phyloP scores from a whole-genome alignment of 1,284 basidiomycete genomes.

The Austroboletus niveus region DNA sequence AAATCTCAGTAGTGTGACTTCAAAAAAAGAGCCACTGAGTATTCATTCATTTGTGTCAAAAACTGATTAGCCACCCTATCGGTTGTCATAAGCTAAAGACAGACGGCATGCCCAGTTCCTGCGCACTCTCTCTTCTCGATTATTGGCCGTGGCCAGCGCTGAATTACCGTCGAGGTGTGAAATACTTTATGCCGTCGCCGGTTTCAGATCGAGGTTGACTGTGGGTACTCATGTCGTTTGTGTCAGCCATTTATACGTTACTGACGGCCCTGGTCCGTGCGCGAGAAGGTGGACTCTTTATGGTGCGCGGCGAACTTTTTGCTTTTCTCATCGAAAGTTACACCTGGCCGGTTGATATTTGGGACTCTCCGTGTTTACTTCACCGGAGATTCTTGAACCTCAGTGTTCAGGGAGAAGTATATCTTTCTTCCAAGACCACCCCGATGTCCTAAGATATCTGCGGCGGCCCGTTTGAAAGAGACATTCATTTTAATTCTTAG shows the following conservation, averaged over 20 bases:
- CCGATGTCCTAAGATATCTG: constrained; percentile 29
- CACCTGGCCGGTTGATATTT: constrained; percentile 72
- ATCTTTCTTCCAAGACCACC: constrained; percentile 50
- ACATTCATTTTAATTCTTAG: constrained; percentile 10
- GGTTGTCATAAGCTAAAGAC: constrained; percentile 39
- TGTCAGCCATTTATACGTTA: constrained; percentile 20
- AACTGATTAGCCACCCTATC: constrained; percentile 69
- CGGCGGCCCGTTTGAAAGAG: constrained; percentile 37
- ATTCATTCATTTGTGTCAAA: constrained; percentile 45
- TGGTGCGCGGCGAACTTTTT: background rate
- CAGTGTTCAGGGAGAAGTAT: constrained; percentile 45
- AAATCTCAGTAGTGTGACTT: background rate
- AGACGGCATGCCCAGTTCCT: constrained; percentile 71
- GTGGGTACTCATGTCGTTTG: constrained; percentile 37
- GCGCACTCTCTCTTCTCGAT: constrained; percentile 45
- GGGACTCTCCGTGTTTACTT: constrained; percentile 42
- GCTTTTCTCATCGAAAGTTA: constrained; percentile 54
- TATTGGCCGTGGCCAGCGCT: constrained; percentile 9
- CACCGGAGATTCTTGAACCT: constrained; percentile 52
- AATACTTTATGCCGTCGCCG: constrained; percentile 23
- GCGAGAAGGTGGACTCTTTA: constrained; percentile 31
- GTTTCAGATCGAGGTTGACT: constrained; percentile 58
- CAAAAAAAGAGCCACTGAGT: background rate
- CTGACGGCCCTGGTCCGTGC: constrained; percentile 53
- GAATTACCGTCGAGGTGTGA: constrained; percentile 24